Evolutionary conservation across 805 yeast genomes (phyloP).

Genomic region (Limtongia smithiae): DNA sequence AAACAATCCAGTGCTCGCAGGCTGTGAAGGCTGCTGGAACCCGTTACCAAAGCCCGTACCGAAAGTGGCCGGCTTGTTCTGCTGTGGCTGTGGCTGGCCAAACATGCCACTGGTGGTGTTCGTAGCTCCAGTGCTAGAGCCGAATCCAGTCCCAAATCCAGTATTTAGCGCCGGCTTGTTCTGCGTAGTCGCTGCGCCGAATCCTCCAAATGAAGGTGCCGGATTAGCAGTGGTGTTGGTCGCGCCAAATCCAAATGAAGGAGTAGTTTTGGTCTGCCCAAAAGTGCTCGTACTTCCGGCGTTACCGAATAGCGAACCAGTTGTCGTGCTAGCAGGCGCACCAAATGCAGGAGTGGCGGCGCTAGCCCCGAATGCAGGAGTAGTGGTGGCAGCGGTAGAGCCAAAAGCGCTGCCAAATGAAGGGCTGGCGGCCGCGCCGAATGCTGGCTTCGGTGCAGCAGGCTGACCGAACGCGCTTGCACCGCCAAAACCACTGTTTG

Average conservation of each 20-base stretch:
- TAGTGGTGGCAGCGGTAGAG: constrained; percentile 34
- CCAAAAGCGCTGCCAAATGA: constrained; percentile 22
- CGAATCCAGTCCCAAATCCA: constrained; percentile 36
- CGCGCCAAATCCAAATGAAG: constrained; percentile 41
- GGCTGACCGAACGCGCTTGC: constrained; percentile 36
- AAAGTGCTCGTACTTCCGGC: constrained; percentile 14
- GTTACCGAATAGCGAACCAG: constrained; percentile 24
- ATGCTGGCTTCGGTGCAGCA: constrained; percentile 21
- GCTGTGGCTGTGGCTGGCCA: constrained; percentile 26
- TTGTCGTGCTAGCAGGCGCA: constrained; percentile 32
- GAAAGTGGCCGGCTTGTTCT: constrained; percentile 18
- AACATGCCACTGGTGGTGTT: constrained; percentile 15
- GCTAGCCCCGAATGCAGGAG: constrained; percentile 32
- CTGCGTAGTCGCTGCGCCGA: constrained; percentile 32
- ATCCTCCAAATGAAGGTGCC: constrained; percentile 34
- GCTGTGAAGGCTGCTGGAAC: constrained; percentile 9
- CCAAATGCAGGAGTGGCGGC: constrained; percentile 40
- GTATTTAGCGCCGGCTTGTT: constrained; percentile 25
- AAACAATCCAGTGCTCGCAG: constrained; percentile 24
- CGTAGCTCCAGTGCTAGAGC: constrained; percentile 30
- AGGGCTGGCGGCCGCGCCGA: constrained; percentile 18
- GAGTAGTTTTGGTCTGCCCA: constrained; percentile 16
- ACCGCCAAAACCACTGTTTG: constrained; percentile 32
- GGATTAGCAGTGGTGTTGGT: constrained; percentile 31
- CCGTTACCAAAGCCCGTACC: constrained; percentile 25